Evolutionary conservation across 148 eudicot species (phyloP).

Genomic region (Cornus suecica): DNA sequence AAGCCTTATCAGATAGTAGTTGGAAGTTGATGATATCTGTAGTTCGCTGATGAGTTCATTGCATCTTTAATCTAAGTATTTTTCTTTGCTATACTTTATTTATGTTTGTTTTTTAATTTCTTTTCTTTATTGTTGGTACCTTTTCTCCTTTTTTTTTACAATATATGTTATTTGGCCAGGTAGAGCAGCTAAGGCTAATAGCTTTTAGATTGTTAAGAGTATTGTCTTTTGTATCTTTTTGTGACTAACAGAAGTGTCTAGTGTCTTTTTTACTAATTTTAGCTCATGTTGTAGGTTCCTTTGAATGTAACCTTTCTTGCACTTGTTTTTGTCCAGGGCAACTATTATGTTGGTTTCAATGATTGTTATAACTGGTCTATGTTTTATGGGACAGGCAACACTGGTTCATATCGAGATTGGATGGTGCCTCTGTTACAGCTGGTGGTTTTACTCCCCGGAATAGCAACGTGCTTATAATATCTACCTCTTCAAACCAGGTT

Average conservation of each 20-base stretch:
- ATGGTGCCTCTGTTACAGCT: conserved; percentile 91
- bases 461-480: conserved; percentile 72
- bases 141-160: too few relatives aligned
- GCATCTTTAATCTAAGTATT: neutral
- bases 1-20: neutral
- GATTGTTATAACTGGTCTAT: neutral
- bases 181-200: too few relatives aligned
- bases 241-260: neutral
- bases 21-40: neutral
- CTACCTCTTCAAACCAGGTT: conserved; percentile 86
- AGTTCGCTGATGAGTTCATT: neutral
- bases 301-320: too few relatives aligned
- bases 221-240: neutral
- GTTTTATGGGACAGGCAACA: conserved; percentile 63
- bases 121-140: too few relatives aligned
- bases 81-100: neutral
- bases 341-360: neutral
- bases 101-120: neutral
- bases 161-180: too few relatives aligned
- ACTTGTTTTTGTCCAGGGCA: too few relatives aligned
- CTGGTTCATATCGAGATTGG: conserved; percentile 89
- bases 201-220: too few relatives aligned
- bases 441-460: conserved; percentile 77
- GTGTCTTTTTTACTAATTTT: neutral
- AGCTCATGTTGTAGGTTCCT: neutral